Evolutionary conservation across 164 flowering plant species (phyloP).

Genomic region (Vitis rotundifolia): DNA sequence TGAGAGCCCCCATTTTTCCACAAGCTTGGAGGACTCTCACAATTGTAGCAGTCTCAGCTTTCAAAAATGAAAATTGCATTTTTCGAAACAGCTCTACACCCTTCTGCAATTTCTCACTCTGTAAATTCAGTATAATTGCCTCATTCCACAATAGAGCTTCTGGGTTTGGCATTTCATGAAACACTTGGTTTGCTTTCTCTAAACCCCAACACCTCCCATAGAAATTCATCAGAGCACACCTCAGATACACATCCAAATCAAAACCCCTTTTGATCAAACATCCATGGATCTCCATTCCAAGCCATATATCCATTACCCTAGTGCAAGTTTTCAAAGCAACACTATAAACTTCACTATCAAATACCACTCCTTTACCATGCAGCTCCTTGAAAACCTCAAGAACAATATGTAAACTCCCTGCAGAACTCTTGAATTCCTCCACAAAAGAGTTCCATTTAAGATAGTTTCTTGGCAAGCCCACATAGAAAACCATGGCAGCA

Average conservation of each 20-base stretch:
- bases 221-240: slow-evolving; percentile 54
- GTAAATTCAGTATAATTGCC: slow-evolving; percentile 36
- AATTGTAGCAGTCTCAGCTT: slow-evolving; percentile 31
- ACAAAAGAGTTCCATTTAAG: slow-evolving; percentile 36
- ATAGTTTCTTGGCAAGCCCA: slow-evolving; percentile 32
- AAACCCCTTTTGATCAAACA: slow-evolving; percentile 57
- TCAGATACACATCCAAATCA: slow-evolving; percentile 40
- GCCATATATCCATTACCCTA: slow-evolving; percentile 28
- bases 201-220: slow-evolving; percentile 46
- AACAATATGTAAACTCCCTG: slow-evolving; percentile 32
- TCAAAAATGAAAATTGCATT: slow-evolving; percentile 49
- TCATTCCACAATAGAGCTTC: slow-evolving; percentile 51
- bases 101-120: slow-evolving; percentile 29
- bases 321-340: slow-evolving; percentile 40
- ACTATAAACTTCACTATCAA: slow-evolving; percentile 27
- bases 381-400: slow-evolving; percentile 54
- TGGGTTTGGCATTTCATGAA: slow-evolving; percentile 33
- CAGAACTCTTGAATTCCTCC: slow-evolving; percentile 36
- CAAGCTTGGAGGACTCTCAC: slow-evolving; percentile 61
- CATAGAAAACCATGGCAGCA: slow-evolving; percentile 43
- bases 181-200: slow-evolving; percentile 39
- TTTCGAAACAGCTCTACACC: slow-evolving; percentile 39
- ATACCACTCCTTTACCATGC: slow-evolving; percentile 39
- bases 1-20: slow-evolving; percentile 39
- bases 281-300: slow-evolving; percentile 60